Percentiles rank a stretch among this genome's conserved stretches.
Evolutionary conservation across 108 stramenopile genomes (phyloP).

Genomic region (Discostella pseudostelligera): DNA sequence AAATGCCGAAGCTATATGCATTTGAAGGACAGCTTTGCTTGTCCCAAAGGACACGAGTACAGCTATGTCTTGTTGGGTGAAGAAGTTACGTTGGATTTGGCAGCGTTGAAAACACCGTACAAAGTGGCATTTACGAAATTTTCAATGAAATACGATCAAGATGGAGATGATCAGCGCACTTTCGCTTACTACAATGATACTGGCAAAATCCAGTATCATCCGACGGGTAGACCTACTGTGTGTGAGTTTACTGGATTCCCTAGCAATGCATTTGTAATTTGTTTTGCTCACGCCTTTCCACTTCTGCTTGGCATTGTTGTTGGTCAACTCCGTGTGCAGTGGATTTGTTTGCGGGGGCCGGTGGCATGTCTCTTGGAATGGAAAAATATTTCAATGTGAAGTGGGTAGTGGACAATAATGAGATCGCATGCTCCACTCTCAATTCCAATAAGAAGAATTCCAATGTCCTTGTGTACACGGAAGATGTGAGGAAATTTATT

Average conservation of each 20-base stretch:
- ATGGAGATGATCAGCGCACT: constrained; percentile 17
- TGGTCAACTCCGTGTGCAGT: neutral
- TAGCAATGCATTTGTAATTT: neutral
- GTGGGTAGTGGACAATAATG: constrained; percentile 42
- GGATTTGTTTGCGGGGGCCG: constrained; percentile 49
- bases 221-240: constrained; percentile 18
- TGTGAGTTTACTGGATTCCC: constrained; percentile 19
- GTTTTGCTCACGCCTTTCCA: neutral
- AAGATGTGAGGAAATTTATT: constrained; percentile 37
- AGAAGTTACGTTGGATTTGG: constrained; percentile 23
- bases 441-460: constrained; percentile 20
- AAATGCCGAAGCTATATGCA: constrained; percentile 26
- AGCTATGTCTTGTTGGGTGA: constrained; percentile 18
- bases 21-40: constrained; percentile 27
- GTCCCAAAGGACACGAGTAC: constrained; percentile 29
- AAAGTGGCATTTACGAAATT: constrained; percentile 8
- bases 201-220: constrained; percentile 27
- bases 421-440: constrained; percentile 32
- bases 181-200: constrained; percentile 29
- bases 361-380: constrained; percentile 49
- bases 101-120: constrained; percentile 16
- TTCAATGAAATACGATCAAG: constrained; percentile 25
- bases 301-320: neutral
- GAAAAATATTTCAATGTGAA: constrained; percentile 46
- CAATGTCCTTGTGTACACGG: constrained; percentile 27